Conservation (phyloP, 2,329 filamentous ascomycete species). For the Fusarium acutatum region DNA sequence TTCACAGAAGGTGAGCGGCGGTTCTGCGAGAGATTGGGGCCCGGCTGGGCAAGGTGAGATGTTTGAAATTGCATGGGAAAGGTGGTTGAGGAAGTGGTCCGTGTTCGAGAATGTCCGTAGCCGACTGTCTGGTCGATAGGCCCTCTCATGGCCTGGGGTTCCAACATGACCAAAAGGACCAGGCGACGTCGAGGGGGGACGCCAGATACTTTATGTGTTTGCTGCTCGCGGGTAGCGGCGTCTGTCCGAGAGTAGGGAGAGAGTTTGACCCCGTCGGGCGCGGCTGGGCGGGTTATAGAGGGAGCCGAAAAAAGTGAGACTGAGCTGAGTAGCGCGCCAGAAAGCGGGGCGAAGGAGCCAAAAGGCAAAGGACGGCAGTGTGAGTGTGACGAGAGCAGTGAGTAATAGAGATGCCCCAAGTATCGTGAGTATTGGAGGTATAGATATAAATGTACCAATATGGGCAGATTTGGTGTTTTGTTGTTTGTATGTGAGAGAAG, state of each 20-base stretch:
- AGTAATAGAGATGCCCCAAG: not conserved
- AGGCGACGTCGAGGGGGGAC: slow-evolving; percentile 22
- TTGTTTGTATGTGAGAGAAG: slow-evolving; percentile 23
- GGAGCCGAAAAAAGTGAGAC: slow-evolving; percentile 43
- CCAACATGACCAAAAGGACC: slow-evolving; percentile 41
- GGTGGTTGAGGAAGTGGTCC: slow-evolving; percentile 65
- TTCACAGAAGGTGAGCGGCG: slow-evolving; percentile 72
- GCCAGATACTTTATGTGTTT: slow-evolving; percentile 34
- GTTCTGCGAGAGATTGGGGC: slow-evolving; percentile 49
- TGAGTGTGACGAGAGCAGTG: slow-evolving; percentile 17
- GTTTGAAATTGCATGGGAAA: slow-evolving; percentile 53
- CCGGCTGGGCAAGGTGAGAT: slow-evolving; percentile 46
- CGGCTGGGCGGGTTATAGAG: slow-evolving; percentile 38
- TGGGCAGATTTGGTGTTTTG: slow-evolving; percentile 7
- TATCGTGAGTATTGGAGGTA: not conserved
- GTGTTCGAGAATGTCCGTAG: slow-evolving; percentile 63
- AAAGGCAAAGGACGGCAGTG: not conserved
- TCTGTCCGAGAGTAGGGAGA: slow-evolving; percentile 38
- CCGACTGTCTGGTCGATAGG: slow-evolving; percentile 47
- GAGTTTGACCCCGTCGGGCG: slow-evolving; percentile 32
- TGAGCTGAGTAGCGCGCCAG: slow-evolving; percentile 36
- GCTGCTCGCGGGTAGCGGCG: slow-evolving; percentile 34
- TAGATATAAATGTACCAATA: not conserved
- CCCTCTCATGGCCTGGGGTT: slow-evolving; percentile 45
- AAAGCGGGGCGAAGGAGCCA: slow-evolving; percentile 31